phyloP scores from a whole-genome alignment of 495 filamentous ascomycete species.

The Aspergillus panamensis region DNA sequence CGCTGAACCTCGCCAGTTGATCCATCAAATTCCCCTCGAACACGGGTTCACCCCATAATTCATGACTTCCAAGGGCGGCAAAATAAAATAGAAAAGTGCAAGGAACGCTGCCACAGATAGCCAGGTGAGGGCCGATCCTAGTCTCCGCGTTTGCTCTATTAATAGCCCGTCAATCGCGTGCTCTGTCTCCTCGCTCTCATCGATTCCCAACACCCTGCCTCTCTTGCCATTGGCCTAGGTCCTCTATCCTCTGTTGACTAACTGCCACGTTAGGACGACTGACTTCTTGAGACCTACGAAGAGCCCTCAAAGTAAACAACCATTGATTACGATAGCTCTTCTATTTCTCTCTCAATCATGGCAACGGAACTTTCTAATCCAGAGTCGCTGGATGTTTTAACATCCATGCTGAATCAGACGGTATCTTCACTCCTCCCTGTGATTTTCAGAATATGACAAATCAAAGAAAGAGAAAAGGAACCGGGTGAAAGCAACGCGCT shows the following conservation, averaged over 20 bases:
- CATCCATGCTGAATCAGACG: slow-evolving; percentile 44
- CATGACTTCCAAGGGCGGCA: background rate
- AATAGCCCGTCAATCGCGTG: slow-evolving; percentile 11
- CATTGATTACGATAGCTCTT: background rate
- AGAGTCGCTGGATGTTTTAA: slow-evolving; percentile 41
- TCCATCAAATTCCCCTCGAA: slow-evolving; percentile 5
- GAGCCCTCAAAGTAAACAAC: background rate
- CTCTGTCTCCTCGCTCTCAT: background rate
- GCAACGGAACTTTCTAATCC: slow-evolving; percentile 35
- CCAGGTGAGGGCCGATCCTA: background rate
- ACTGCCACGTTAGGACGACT: no score
- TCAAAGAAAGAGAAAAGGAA: background rate
- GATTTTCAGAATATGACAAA: slow-evolving; percentile 3
- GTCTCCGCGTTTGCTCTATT: background rate
- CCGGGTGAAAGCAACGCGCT: slow-evolving; percentile 11
- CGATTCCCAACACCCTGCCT: background rate
- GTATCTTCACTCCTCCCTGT: slow-evolving; percentile 22
- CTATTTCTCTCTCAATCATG: slow-evolving; percentile 24
- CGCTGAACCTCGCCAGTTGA: slow-evolving; percentile 11
- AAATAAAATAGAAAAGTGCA: background rate
- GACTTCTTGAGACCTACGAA: no score
- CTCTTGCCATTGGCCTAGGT: background rate
- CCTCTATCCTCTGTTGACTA: no score
- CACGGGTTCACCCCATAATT: background rate
- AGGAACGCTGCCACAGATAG: background rate